Evolutionary conservation across 768 basidiomycete genomes (phyloP).

Genomic region (Boletellus emodensis): DNA sequence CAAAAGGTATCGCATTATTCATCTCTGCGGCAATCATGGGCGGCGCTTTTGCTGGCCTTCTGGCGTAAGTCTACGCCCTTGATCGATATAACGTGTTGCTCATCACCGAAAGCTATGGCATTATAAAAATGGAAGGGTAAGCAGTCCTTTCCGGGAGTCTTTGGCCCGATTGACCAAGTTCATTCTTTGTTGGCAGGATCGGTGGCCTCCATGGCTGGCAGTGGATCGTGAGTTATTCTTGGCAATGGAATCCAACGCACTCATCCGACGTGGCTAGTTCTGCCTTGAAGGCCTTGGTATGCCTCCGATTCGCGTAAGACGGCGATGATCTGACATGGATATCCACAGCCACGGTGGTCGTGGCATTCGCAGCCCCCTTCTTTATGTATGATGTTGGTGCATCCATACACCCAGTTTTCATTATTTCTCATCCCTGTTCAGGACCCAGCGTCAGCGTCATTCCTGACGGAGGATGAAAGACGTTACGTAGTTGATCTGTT

Average conservation of each 20-base stretch:
- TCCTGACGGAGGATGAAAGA: slow-evolving; percentile 44
- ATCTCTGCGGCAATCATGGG: slow-evolving; percentile 54
- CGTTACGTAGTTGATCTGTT: slow-evolving; percentile 37
- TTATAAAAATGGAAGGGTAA: slow-evolving; percentile 32
- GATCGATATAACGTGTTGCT: neutral
- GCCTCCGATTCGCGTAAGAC: neutral
- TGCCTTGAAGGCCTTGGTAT: slow-evolving; percentile 27
- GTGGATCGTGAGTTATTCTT: slow-evolving; percentile 32
- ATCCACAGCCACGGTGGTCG: slow-evolving; percentile 12
- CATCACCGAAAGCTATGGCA: slow-evolving; percentile 29
- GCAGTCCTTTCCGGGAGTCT: slow-evolving; percentile 16
- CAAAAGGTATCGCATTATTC: slow-evolving; percentile 54
- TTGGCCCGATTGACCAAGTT: neutral
- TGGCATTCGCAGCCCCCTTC: slow-evolving; percentile 34
- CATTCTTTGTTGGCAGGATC: slow-evolving; percentile 11
- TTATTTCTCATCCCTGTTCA: slow-evolving; percentile 8
- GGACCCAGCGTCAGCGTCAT: slow-evolving; percentile 54
- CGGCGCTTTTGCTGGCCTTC: slow-evolving; percentile 45
- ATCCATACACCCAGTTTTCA: neutral
- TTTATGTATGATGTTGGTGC: slow-evolving; percentile 47
- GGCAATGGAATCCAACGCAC: neutral
- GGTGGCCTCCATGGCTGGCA: slow-evolving; percentile 36
- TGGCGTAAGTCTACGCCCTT: slow-evolving; percentile 35
- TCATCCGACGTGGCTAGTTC: slow-evolving; percentile 22
- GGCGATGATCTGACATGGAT: neutral